These are phyloP conservation scores for Fraxinus excelsior DNA, from an alignment of 257 asterid genomes.

Conservation along the genomic window DNA sequence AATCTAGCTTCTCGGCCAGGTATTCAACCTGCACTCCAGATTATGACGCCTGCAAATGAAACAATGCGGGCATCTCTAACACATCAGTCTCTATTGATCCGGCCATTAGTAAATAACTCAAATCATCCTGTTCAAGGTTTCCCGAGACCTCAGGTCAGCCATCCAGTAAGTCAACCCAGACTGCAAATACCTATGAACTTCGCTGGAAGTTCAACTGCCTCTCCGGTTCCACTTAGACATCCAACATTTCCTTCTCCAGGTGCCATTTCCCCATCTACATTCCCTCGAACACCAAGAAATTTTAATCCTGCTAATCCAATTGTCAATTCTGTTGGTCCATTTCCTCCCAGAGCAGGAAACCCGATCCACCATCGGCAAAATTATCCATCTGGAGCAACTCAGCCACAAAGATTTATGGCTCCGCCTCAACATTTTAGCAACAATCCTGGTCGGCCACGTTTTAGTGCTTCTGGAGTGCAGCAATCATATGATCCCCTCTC, in stretches of 20 bases:
- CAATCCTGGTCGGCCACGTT: conserved; percentile 45
- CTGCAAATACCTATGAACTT: conserved; percentile 45
- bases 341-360: conserved; percentile 49
- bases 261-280: conserved; percentile 22
- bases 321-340: conserved; percentile 43
- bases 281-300: conserved; percentile 55
- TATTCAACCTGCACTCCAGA: conserved; percentile 43
- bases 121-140: conserved; percentile 51
- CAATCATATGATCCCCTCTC: conserved; percentile 83
- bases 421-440: conserved; percentile 52
- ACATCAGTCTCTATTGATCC: conserved; percentile 42
- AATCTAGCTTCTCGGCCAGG: conserved; percentile 51
- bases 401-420: conserved; percentile 45
- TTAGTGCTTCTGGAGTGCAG: conserved; percentile 38
- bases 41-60: conserved; percentile 42
- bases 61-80: conserved; percentile 38
- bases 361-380: conserved; percentile 58
- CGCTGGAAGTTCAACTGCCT: conserved; percentile 37
- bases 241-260: conserved; percentile 42
- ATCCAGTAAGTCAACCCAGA: conserved; percentile 50
- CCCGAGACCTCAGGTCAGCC: conserved; percentile 49
- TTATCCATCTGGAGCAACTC: conserved; percentile 37
- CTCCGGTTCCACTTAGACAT: conserved; percentile 47
- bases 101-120: conserved; percentile 46
- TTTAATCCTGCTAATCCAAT: conserved; percentile 41